These are phyloP conservation scores for Aegilops tauschii DNA, from an alignment of 176 grass and related monocot species.

Conservation along the genomic window DNA sequence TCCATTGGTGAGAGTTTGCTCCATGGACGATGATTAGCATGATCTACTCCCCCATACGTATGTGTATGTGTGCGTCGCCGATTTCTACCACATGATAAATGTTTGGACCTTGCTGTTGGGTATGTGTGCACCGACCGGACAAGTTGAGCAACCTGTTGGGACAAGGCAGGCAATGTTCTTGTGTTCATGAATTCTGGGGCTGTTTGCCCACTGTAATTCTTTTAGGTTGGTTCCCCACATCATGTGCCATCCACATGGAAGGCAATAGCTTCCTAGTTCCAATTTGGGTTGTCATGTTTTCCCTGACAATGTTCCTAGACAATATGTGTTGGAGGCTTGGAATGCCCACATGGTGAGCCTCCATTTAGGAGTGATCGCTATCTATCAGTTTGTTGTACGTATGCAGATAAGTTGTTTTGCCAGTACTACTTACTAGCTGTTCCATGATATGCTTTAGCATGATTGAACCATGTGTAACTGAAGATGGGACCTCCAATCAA, in stretches of 20 bases:
- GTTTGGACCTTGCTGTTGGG: background rate
- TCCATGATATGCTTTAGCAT: constrained; percentile 1
- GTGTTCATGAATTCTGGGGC: background rate
- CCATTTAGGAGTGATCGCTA: constrained; percentile 1
- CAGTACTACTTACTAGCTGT: background rate
- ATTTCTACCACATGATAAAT: background rate
- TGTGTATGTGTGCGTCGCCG: background rate
- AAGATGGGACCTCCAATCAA: background rate
- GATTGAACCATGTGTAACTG: constrained; percentile 24
- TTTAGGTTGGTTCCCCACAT: constrained; percentile 27
- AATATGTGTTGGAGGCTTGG: constrained; percentile 27
- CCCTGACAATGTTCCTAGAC: constrained; percentile 29
- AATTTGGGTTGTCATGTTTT: constrained; percentile 36
- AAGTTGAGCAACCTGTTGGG: background rate
- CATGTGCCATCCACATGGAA: constrained; percentile 62
- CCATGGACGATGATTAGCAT: background rate
- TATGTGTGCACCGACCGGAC: background rate
- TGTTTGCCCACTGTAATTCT: background rate
- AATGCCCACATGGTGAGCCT: constrained; percentile 50
- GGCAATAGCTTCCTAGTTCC: constrained; percentile 38
- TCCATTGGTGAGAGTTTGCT: constrained; percentile 34
- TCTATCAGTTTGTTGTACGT: background rate
- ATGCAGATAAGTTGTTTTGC: background rate
- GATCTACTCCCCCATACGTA: background rate
- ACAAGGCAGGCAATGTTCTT: background rate